Evolutionary conservation across 371 early-diverging fungal genomes (phyloP).

Genomic region (Umbelopsis sp.): DNA sequence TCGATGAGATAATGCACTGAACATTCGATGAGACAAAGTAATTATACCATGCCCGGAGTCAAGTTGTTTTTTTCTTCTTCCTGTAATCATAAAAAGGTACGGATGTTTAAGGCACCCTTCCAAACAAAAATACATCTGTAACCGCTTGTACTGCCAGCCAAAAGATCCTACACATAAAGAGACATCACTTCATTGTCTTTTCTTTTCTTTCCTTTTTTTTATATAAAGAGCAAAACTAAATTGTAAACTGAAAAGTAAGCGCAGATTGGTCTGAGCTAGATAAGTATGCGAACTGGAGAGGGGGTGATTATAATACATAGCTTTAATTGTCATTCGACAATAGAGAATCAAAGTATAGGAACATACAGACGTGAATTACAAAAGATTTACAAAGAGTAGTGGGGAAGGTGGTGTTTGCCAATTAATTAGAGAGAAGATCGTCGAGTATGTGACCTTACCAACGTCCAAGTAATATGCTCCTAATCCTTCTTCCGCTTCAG

Average conservation of each 20-base stretch:
- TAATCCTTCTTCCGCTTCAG: slow-evolving; percentile 30
- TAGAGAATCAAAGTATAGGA: neutral
- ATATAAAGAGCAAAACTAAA: neutral
- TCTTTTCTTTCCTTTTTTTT: neutral
- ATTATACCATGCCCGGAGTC: slow-evolving; percentile 7
- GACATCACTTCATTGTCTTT: neutral
- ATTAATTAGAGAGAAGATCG: neutral
- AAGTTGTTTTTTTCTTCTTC: no score
- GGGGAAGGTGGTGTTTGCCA: neutral
- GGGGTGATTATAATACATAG: neutral
- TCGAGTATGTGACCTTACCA: no score
- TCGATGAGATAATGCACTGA: slow-evolving; percentile 43
- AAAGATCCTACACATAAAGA: neutral
- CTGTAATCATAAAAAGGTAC: neutral
- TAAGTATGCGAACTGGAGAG: neutral
- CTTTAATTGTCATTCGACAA: neutral
- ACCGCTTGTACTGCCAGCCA: neutral
- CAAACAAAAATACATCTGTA: neutral
- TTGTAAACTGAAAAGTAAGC: neutral
- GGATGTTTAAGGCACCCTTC: no score
- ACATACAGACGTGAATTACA: slow-evolving; percentile 5
- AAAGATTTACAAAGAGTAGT: slow-evolving; percentile 4
- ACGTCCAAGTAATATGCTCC: no score
- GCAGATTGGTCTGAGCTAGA: no score
- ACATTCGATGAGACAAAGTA: slow-evolving; percentile 22